These are phyloP conservation scores for Jamesozyma spencerorum DNA, from an alignment of 805 yeast genomes.

Conservation along the genomic window DNA sequence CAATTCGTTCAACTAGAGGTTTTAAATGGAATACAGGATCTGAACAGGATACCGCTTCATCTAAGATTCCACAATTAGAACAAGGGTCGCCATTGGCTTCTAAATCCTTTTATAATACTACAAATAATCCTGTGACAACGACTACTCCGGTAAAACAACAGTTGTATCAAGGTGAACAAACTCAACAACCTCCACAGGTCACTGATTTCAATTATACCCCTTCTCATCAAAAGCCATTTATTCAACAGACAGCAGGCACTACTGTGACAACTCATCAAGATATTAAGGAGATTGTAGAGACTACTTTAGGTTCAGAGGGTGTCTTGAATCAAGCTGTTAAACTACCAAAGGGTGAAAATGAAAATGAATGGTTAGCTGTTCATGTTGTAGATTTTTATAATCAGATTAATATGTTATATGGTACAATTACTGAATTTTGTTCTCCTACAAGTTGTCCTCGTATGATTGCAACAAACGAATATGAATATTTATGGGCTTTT, in stretches of 20 bases:
- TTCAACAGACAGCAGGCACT: slow-evolving; percentile 27
- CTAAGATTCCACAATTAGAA: neutral
- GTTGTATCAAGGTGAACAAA: neutral
- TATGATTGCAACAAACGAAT: slow-evolving; percentile 96
- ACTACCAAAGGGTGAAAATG: slow-evolving; percentile 84
- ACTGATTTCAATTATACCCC: slow-evolving; percentile 32
- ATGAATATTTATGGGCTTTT: slow-evolving; percentile 96
- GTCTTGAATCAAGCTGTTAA: slow-evolving; percentile 88
- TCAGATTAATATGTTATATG: slow-evolving; percentile 93
- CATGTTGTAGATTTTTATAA: slow-evolving; percentile 96
- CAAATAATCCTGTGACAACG: neutral
- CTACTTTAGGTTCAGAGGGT: slow-evolving; percentile 87
- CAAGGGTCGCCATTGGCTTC: neutral
- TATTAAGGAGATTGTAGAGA: slow-evolving; percentile 82
- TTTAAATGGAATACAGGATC: slow-evolving; percentile 32
- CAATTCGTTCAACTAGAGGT: slow-evolving; percentile 39
- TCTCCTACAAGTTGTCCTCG: slow-evolving; percentile 91
- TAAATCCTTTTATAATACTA: neutral
- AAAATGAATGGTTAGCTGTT: slow-evolving; percentile 92
- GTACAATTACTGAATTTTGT: slow-evolving; percentile 92
- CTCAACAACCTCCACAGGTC: slow-evolving; percentile 9
- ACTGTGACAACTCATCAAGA: slow-evolving; percentile 53
- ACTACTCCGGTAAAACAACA: slow-evolving; percentile 10
- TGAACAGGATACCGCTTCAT: slow-evolving; percentile 6
- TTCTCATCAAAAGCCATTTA: slow-evolving; percentile 29